Evolutionary conservation across 495 filamentous ascomycete species (phyloP).

Genomic region (Penicillium atrosanguineum): DNA sequence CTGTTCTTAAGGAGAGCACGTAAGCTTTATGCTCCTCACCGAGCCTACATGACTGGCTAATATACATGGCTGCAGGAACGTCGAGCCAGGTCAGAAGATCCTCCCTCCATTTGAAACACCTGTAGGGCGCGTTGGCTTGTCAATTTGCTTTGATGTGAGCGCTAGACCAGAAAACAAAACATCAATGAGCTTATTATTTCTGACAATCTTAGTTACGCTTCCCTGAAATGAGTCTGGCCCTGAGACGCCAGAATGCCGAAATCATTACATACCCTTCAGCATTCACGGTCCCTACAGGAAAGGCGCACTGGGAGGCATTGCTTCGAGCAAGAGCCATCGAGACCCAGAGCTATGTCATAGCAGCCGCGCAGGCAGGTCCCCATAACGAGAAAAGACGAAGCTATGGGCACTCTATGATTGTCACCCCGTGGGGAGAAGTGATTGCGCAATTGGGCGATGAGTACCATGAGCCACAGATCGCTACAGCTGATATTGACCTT

Average conservation of each 20-base stretch:
- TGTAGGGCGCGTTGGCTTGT: slow-evolving; percentile 70
- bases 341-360: slow-evolving; percentile 82
- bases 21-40: slow-evolving; percentile 16
- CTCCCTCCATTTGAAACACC: slow-evolving; percentile 67
- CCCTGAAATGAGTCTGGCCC: slow-evolving; percentile 67
- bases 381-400: slow-evolving; percentile 79
- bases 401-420: slow-evolving; percentile 86
- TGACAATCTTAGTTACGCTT: slow-evolving; percentile 59
- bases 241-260: slow-evolving; percentile 67
- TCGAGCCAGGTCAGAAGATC: slow-evolving; percentile 59
- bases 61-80: slow-evolving; percentile 36
- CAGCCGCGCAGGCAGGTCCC: slow-evolving; percentile 76
- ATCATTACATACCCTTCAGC: slow-evolving; percentile 86
- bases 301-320: slow-evolving; percentile 79
- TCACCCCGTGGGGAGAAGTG: slow-evolving; percentile 85
- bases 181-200: too few relatives aligned
- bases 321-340: slow-evolving; percentile 84
- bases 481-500: slow-evolving; percentile 50
- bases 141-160: slow-evolving; percentile 86
- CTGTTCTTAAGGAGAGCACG: slow-evolving; percentile 61
- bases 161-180: neutral
- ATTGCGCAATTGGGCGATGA: slow-evolving; percentile 59
- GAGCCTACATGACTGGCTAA: neutral
- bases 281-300: slow-evolving; percentile 85
- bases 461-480: slow-evolving; percentile 50